phyloP scores from a whole-genome alignment of 2,329 filamentous ascomycete genomes.

The Sporothrix phasma region DNA sequence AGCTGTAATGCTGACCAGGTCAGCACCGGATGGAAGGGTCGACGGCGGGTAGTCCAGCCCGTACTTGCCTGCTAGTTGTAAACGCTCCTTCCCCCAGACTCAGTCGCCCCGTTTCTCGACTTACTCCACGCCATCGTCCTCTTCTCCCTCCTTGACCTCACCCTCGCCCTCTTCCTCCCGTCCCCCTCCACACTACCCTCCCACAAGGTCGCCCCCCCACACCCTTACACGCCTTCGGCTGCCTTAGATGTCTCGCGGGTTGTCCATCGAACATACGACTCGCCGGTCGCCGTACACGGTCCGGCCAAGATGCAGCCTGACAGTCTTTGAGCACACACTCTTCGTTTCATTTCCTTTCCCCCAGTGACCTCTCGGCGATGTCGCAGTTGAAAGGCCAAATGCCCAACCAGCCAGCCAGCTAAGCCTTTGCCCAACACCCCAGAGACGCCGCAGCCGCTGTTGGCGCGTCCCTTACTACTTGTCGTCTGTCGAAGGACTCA shows the following conservation, averaged over 20 bases:
- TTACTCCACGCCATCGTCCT: neutral
- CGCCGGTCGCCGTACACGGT: neutral
- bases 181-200: neutral
- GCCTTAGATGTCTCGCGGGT: constrained; percentile 2
- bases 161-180: neutral
- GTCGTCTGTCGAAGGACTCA: neutral
- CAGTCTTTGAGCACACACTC: too few relatives aligned
- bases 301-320: neutral
- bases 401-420: too few relatives aligned
- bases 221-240: neutral
- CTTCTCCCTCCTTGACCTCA: neutral
- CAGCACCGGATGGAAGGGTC: neutral
- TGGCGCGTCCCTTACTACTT: neutral
- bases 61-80: neutral
- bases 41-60: neutral
- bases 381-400: neutral
- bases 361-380: neutral
- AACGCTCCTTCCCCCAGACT: constrained; percentile 1
- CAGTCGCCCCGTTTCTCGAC: neutral
- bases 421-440: too few relatives aligned
- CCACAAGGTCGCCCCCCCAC: neutral
- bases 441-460: neutral
- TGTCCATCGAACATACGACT: neutral
- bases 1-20: neutral
- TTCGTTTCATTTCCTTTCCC: too few relatives aligned